Evolutionary conservation across 305 asterid species (phyloP), one percentile per base, ranked within the genome.

Genomic region (Solanum chacoense): DNA sequence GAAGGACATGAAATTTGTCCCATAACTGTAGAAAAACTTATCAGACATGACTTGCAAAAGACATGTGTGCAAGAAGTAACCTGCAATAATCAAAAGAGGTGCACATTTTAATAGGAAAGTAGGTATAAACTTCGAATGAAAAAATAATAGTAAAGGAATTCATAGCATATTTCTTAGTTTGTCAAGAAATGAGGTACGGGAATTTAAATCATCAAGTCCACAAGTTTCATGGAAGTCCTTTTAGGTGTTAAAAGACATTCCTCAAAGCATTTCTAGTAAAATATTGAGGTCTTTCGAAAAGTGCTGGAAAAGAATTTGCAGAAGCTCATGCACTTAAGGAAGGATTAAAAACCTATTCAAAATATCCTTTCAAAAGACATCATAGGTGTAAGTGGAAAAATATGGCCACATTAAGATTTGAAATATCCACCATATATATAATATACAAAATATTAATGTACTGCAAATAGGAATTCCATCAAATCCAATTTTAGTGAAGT

Each of bases 41-140:
- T 93, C 93, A 96, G 91, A 90, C 98, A 97, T 32, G 97, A 81
- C 88, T 93, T 97, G 95, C 99, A 97, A 92, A 97, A 97, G 87
- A 91, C 89, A 88, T 95, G 98, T 77, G 93, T 91, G 42, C 98
- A 95, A 55, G 95, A 92, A 45, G 99, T 92, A 85, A 95, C 96
- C 98, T 96, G 91, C 81, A 77, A 88, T 67, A 89, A 89, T 67
- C 89, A 86, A 81, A 88, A 75, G 71, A 29, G 24, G 22, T 28
- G 24, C 9, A 40, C 14, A 14, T 20, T 40, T 26, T 26, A 14
- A 85, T 67, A 29, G 59, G 83, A 91, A 42, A 89, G 89, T 79
- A 32, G 28, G 71, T 4, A 36, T 28, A 79, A 85, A 50, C 14
- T 40, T 38, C 36, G 71, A 71, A 80, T 24, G 20, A 26, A 0